A percentile compares a stretch with the other conserved stretches of the same genome.
phyloP scores from a whole-genome alignment of 1,139 yeast genomes.

The Scheffersomyces illinoinensis region DNA sequence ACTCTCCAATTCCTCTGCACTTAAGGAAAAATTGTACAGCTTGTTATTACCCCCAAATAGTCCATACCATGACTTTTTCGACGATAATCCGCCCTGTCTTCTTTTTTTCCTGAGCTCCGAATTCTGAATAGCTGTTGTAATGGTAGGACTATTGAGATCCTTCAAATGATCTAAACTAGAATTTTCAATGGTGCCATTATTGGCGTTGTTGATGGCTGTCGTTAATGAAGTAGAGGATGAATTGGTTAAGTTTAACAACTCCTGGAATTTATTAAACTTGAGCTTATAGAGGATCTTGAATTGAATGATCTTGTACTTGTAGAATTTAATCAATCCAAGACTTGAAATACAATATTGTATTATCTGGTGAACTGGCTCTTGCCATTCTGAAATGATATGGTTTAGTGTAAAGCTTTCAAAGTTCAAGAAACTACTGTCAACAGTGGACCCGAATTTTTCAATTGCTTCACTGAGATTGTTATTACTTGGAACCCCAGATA shows the following conservation, averaged over 20 bases:
- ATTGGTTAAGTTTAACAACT: slow-evolving; percentile 30
- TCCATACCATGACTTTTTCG: slow-evolving; percentile 47
- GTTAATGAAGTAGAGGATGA: slow-evolving; percentile 10
- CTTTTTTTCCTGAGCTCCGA: slow-evolving; percentile 27
- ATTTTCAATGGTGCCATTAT: background rate
- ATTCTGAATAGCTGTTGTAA: slow-evolving; percentile 36
- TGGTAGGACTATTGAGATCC: slow-evolving; percentile 43
- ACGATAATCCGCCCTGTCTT: slow-evolving; percentile 13
- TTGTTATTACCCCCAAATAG: slow-evolving; percentile 41
- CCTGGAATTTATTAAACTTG: slow-evolving; percentile 42
- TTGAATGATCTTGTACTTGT: slow-evolving; percentile 48
- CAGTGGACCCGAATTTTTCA: slow-evolving; percentile 49
- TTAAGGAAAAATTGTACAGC: slow-evolving; percentile 7
- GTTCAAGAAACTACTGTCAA: slow-evolving; percentile 43
- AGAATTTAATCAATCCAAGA: slow-evolving; percentile 42
- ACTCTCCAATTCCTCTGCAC: slow-evolving; percentile 8
- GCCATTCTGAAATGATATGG: slow-evolving; percentile 45
- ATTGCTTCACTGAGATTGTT: slow-evolving; percentile 34
- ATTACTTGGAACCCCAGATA: slow-evolving; percentile 12
- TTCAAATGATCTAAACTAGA: slow-evolving; percentile 28
- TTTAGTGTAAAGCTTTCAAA: slow-evolving; percentile 40
- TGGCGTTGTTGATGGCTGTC: background rate
- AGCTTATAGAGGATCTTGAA: slow-evolving; percentile 42
- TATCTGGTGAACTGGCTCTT: slow-evolving; percentile 46
- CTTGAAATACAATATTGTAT: slow-evolving; percentile 41